These are phyloP conservation scores for Rhododendron molle DNA, from an alignment of 148 eudicot genomes.

Conservation along the genomic window DNA sequence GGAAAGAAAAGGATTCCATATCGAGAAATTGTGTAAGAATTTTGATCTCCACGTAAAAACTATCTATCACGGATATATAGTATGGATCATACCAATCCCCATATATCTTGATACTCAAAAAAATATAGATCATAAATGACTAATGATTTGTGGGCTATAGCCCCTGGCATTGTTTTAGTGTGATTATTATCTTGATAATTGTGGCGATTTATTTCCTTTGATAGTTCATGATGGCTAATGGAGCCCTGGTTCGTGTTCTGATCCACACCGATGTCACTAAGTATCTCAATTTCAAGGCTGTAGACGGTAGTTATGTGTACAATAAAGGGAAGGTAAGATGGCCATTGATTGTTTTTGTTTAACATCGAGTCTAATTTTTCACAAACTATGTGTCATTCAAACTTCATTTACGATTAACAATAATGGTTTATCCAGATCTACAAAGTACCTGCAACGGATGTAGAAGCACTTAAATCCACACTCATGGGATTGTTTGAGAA, in stretches of 20 bases:
- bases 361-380: not conserved
- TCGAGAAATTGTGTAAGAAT: not conserved
- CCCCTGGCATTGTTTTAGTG: not conserved
- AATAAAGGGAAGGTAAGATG: conserved; percentile 44
- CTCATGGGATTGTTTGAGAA: conserved; percentile 55
- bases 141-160: not conserved
- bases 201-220: conserved; percentile 3
- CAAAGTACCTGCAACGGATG: conserved; percentile 50
- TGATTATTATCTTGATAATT: not conserved
- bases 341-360: not conserved
- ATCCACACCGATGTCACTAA: conserved; percentile 51
- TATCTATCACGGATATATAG: not conserved
- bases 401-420: not conserved
- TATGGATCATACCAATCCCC: not conserved
- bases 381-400: not conserved
- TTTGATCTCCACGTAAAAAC: not conserved
- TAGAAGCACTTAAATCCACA: conserved; percentile 51
- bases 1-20: not conserved
- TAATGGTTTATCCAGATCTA: conserved; percentile 25
- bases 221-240: conserved; percentile 58
- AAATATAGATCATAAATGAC: not conserved
- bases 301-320: conserved; percentile 50
- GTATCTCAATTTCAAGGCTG: conserved; percentile 48
- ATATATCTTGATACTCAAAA: not conserved
- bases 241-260: conserved; percentile 46